Percentiles rank a stretch among this genome's conserved stretches.
phyloP scores from a whole-genome alignment of 768 basidiomycete species.

The Sporobolomyces roseus region DNA sequence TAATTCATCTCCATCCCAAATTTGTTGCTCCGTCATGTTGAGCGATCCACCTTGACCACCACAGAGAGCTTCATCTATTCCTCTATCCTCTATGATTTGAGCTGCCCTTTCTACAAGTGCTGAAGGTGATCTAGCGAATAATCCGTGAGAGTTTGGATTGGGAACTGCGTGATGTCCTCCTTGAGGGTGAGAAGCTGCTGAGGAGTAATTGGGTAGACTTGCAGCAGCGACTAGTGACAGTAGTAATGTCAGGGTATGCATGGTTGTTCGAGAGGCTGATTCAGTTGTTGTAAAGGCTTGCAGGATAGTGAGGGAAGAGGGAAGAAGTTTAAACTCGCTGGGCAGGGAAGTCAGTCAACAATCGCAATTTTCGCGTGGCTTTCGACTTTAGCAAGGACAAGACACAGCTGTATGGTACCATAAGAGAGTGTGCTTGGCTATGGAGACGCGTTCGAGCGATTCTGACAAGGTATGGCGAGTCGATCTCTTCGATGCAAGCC shows the following conservation, averaged over 20 bases:
- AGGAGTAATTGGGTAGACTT: not conserved
- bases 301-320: not conserved
- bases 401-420: not conserved
- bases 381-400: not conserved
- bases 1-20: not conserved
- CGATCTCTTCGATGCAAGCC: not conserved
- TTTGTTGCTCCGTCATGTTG: conserved; percentile 11
- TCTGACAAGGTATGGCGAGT: not conserved
- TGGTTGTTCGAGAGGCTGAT: not conserved
- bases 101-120: conserved; percentile 1
- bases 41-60: not conserved
- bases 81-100: not conserved
- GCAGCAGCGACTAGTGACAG: conserved; percentile 2
- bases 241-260: not conserved
- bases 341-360: not conserved
- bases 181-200: conserved; percentile 8
- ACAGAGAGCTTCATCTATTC: conserved; percentile 9
- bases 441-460: not conserved
- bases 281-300: not conserved
- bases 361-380: not conserved
- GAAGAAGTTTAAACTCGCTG: not conserved
- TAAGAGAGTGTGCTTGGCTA: no score
- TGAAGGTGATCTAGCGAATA: conserved; percentile 8
- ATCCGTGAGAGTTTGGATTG: conserved; percentile 11
- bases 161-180: conserved; percentile 2